Conservation (phyloP, 805 yeast species). For the Suhomyces prunicola region DNA sequence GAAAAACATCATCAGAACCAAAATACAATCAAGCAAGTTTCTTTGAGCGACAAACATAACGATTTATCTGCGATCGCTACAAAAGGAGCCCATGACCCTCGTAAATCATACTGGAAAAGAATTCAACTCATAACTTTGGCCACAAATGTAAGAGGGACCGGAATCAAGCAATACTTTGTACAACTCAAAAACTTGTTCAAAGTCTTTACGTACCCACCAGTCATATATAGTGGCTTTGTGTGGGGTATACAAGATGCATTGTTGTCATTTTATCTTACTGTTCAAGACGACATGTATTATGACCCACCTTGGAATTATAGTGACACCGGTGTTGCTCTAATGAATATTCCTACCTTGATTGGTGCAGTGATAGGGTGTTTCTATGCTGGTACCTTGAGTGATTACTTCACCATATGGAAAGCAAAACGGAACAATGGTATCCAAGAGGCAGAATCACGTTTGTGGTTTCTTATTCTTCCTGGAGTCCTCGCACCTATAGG, state of each 20-base stretch:
- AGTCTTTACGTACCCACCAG: constrained; percentile 64
- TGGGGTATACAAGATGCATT: constrained; percentile 83
- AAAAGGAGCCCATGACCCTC: constrained; percentile 8
- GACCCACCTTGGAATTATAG: constrained; percentile 66
- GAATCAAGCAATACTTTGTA: constrained; percentile 60
- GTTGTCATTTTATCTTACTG: constrained; percentile 68
- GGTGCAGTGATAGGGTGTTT: constrained; percentile 68
- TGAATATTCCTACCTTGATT: constrained; percentile 68
- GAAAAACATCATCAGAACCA: background rate
- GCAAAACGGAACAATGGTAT: constrained; percentile 60
- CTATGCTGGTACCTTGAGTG: constrained; percentile 60
- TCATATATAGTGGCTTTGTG: constrained; percentile 61
- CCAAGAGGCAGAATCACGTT: constrained; percentile 62
- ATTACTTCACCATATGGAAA: constrained; percentile 57
- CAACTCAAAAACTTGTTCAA: constrained; percentile 50
- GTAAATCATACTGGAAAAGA: constrained; percentile 44
- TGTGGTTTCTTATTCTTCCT: constrained; percentile 55
- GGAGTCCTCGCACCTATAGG: constrained; percentile 60
- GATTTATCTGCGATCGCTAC: background rate
- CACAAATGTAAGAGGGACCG: constrained; percentile 58
- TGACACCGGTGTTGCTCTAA: constrained; percentile 64
- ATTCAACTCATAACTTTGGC: constrained; percentile 53
- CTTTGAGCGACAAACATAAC: background rate
- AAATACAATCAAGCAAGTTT: background rate
- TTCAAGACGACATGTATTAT: constrained; percentile 66